These are phyloP conservation scores for Acanthamoeba sp. DNA, from an alignment of 208 protist species.

Conservation along the genomic window DNA sequence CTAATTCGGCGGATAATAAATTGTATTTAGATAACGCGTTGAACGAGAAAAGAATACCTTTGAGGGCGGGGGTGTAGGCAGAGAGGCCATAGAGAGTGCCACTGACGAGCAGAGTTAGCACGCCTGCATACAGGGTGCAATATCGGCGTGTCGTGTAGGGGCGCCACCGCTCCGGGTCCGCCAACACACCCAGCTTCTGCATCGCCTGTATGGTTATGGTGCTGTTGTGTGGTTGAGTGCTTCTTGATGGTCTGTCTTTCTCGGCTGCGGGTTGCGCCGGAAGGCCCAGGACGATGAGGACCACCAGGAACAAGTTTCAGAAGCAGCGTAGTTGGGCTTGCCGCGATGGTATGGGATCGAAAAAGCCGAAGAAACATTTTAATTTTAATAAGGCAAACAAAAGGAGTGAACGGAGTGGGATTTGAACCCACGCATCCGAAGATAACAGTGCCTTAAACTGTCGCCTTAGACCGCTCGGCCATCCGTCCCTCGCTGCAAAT, in stretches of 20 bases:
- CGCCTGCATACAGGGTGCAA: slow-evolving; percentile 29
- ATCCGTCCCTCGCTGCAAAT: neutral
- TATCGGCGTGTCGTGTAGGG: neutral
- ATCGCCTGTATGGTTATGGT: neutral
- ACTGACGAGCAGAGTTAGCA: slow-evolving; percentile 22
- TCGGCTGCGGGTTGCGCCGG: too few relatives aligned
- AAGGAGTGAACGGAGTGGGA: slow-evolving; percentile 44
- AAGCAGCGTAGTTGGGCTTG: neutral
- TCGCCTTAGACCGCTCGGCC: slow-evolving; percentile 66
- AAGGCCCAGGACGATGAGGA: too few relatives aligned
- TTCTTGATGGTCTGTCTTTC: too few relatives aligned
- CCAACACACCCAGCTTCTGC: neutral
- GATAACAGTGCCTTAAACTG: slow-evolving; percentile 17
- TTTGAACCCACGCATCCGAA: slow-evolving; percentile 65
- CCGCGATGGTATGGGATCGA: too few relatives aligned
- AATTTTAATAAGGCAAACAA: neutral
- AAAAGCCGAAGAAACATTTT: too few relatives aligned
- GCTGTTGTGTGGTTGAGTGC: too few relatives aligned
- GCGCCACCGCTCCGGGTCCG: neutral
- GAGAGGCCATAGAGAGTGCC: slow-evolving; percentile 56
- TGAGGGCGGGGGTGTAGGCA: slow-evolving; percentile 58
- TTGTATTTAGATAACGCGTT: neutral
- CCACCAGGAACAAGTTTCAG: too few relatives aligned
- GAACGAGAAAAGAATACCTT: neutral
- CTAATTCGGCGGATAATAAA: neutral